Base-by-base conservation (phyloP, 352 stramenopile genomes). In the Pythium rhizo-oryzae region DNA sequence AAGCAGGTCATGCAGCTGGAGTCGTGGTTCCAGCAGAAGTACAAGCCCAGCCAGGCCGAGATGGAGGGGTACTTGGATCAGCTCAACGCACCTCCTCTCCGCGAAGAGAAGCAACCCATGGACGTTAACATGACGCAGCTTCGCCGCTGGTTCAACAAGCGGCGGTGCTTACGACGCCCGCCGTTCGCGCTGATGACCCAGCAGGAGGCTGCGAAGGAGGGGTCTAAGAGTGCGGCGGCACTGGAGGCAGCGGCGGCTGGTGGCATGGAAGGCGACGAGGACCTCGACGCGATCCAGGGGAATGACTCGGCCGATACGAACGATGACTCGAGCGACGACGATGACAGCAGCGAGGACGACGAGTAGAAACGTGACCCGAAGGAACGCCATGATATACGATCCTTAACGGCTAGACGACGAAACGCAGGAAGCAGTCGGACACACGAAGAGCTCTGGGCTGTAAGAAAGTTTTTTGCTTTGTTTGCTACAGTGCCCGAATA, bases 81-180 rank as follows among this genome's bases (percentile, higher is more conserved):
- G 58, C 65, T 95, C 56, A 95, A 95, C 55, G 76, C 78, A 4
- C 52, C 81, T 0, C 85, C 87, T n/a, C 71, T 95, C 35, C 85
- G 85, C 15, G 87, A 95, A 28, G 78, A 89, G 52, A 91, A 92
- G 72, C 87, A 95, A 53, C 72, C 71, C 1, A 72, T 92, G 59
- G 85, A 95, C 50, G 85, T 95, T 56, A 95, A 84, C 77, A 95
- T 95, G 85, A 95, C 87, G 52, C 87, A 95, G 68, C 60, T 95
- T 33, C 77, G 87, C 39, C 79, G 87, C 23, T 95, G 87, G 87
- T 95, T 95, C 56, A 95, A 95, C 70, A 95, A 95, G 71, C 76
- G 87, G 24, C 84, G 87, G 35, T 95, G 87, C 77, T 79, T 95
- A 33, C 85, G 87, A 35, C 87, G 85, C 18, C 87, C 87, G 49